Evolutionary conservation across 2,329 filamentous ascomycete species (phyloP).

Genomic region (Trichoderma atroviride): DNA sequence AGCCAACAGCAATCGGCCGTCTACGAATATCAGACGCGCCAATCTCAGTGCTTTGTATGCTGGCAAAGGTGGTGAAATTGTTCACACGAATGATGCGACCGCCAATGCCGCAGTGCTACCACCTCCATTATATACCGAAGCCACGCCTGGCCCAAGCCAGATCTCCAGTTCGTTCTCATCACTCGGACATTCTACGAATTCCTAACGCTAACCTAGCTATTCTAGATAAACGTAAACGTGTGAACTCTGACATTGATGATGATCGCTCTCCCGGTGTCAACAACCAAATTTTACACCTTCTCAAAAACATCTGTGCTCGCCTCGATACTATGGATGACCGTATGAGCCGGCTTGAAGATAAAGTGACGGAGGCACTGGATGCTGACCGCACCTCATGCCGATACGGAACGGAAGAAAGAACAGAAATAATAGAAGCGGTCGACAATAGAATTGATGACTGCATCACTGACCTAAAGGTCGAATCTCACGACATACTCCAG

Average conservation of each 20-base stretch:
- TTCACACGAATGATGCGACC: neutral
- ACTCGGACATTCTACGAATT: neutral
- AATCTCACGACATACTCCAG: neutral
- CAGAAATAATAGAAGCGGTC: neutral
- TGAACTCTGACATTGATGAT: neutral
- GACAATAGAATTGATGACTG: slow-evolving; percentile 7
- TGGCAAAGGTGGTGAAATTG: neutral
- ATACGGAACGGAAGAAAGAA: neutral
- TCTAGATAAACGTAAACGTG: neutral
- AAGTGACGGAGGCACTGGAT: neutral
- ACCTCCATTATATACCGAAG: neutral
- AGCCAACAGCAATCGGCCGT: neutral
- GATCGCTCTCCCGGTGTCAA: neutral
- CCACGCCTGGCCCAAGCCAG: neutral
- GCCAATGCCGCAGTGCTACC: neutral
- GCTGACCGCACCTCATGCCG: neutral
- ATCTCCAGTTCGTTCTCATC: neutral
- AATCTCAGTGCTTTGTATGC: neutral
- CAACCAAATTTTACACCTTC: neutral
- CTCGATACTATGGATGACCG: neutral
- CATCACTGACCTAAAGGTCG: neutral
- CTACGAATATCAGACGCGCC: neutral
- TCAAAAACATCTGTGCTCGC: neutral
- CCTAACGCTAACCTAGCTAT: neutral
- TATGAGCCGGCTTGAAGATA: neutral